Base-by-base conservation (phyloP, 2,329 filamentous ascomycete genomes). In the Xylariales sp. region DNA sequence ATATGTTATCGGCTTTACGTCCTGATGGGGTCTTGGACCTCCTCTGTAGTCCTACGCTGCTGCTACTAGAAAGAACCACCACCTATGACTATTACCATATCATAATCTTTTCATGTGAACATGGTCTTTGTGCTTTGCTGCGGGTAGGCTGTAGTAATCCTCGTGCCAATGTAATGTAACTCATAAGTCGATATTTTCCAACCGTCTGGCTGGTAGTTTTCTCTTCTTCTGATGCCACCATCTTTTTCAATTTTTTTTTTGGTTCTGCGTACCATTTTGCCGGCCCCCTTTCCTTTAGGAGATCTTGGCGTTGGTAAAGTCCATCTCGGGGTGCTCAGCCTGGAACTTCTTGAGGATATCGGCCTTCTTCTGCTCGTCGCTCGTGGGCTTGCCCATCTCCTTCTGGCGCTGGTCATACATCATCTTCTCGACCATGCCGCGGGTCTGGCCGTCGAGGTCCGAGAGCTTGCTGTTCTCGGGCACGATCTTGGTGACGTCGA, bases 361-460 rank as follows among this genome's bases (percentile, higher is more conserved):
- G 58, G 81, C 66, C 77, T 97, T 97, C 74, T 90, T 88, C 75
- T 95, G 83, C 70, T 98, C 93, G 50, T 97, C 93, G 49, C 88
- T 95, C 11, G 84, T 89, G 32, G 89, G 88, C 63, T 85, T 76
- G 5, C 93, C 93, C 63, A 77, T 71, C 70, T 97, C 90, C 79
- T 98, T 98, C 70, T 97, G 90, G 50, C 86, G 76, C 74, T 98
- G 93, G 69, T 98, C 93, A 56, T 78, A 98, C 93, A 98, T 98
- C 93, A 98, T 98, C 79, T 98, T 98, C 80, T 98, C 93, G 30
- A 98, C 93, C 91, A 98, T 97, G 42, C 82, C 78, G 47, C 93
- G 78, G 38, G 93, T 98, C 73, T 95, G 86, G 44, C 93, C 93
- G 58, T 97, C 91, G 50, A 98, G 71, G 62, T 98, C 93, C 40